Evolutionary conservation across 768 basidiomycete genomes (phyloP), one percentile per base, ranked within the genome.

Genomic region (Inosperma sp.): DNA sequence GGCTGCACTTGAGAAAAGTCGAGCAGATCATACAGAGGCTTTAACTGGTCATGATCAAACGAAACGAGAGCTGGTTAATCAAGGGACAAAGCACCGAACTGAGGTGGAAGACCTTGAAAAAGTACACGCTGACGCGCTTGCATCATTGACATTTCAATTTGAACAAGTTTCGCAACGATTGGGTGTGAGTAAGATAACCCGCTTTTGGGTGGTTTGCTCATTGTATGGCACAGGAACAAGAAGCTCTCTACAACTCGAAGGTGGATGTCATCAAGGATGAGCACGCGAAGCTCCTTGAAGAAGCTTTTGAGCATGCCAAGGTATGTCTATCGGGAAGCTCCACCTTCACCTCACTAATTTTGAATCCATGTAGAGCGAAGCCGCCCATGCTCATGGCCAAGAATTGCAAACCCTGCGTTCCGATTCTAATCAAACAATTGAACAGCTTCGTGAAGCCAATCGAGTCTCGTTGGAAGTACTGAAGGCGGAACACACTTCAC

Each of bases 221-320:
- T 48, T 61, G 44, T 14, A 21, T 9, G 35, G 30, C 33, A 31
- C 58, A 91, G 90, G 71, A 72, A 42, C 81, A 89, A 72, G 86
- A 88, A 62, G 68, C 77, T 17, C 73, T 81, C 43, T 90, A 90
- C 62, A 71, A 76, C 60, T 72, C 74, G 7, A 85, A 83, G 65
- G 78, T 91, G 21, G 80, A 83, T 10, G 75, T 61, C 13, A 79
- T 88, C 33, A 82, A 83, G 58, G 76, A 71, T 14, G 84, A 89
- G 56, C 84, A 88, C 54, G 73, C 74, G 12, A 67, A 69, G 43
- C 72, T 81, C 35, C 68, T 90, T 14, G 71, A 82, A 55, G 80
- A 87, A 50, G 85, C 83, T 3, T 89, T 90, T 63, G 79, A 85
- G 52, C 81, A 79, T 39, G 88, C 88, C 14, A 91, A 90, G 80